phyloP scores from a whole-genome alignment of 1,139 yeast species.

The Saccharomyces hybrid region DNA sequence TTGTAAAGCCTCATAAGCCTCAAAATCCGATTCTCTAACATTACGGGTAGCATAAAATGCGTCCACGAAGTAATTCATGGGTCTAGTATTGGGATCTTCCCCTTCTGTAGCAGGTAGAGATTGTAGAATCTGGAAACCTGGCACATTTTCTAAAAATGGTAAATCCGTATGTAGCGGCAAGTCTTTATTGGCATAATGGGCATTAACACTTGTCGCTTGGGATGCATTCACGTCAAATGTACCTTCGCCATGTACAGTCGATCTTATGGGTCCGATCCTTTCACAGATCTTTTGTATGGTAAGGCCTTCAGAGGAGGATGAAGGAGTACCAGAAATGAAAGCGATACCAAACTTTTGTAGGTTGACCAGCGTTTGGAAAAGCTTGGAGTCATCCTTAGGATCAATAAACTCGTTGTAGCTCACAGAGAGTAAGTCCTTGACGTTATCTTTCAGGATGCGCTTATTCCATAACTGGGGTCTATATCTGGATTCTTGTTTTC shows the following conservation, averaged over 20 bases:
- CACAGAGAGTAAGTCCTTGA: slow-evolving; percentile 12
- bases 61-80: slow-evolving; percentile 56
- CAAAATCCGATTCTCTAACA: slow-evolving; percentile 49
- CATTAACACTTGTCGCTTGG: slow-evolving; percentile 41
- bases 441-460: slow-evolving; percentile 24
- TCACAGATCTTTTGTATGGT: slow-evolving; percentile 45
- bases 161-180: slow-evolving; percentile 79
- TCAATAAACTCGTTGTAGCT: slow-evolving; percentile 27
- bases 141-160: slow-evolving; percentile 75
- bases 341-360: slow-evolving; percentile 55
- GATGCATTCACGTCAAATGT: slow-evolving; percentile 62
- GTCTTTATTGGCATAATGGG: slow-evolving; percentile 62
- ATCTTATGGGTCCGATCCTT: slow-evolving; percentile 61
- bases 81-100: slow-evolving; percentile 41
- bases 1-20: slow-evolving; percentile 57
- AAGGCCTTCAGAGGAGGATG: slow-evolving; percentile 12
- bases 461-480: slow-evolving; percentile 39
- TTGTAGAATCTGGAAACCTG: slow-evolving; percentile 71
- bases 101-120: slow-evolving; percentile 58
- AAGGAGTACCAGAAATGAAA: slow-evolving; percentile 39
- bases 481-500: slow-evolving; percentile 32
- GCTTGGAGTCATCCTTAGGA: slow-evolving; percentile 34
- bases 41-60: slow-evolving; percentile 59
- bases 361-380: slow-evolving; percentile 39
- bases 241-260: slow-evolving; percentile 62